These are phyloP conservation scores for Caryopteris hybrid DNA, from an alignment of 305 asterid species.

Conservation along the genomic window DNA sequence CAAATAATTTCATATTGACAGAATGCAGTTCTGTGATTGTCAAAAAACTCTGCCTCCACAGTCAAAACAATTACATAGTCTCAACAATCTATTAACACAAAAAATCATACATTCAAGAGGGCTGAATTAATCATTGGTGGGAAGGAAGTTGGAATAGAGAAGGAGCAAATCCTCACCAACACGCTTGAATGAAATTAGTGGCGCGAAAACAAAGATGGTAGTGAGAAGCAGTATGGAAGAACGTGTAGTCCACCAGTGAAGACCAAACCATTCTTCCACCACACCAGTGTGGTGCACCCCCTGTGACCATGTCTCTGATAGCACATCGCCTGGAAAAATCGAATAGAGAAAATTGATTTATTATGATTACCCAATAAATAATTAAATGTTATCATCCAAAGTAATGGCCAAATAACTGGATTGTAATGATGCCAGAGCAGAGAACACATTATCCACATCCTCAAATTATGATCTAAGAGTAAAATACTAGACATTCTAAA, in stretches of 20 bases:
- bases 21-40: neutral
- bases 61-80: neutral
- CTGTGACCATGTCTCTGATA: conserved; percentile 70
- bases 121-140: neutral
- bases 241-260: conserved; percentile 77
- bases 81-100: neutral
- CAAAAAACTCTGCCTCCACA: neutral
- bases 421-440: conserved; percentile 6
- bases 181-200: conserved; percentile 79
- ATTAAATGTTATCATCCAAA: neutral
- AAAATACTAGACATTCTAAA: neutral
- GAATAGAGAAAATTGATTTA: neutral
- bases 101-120: neutral
- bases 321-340: conserved; percentile 63
- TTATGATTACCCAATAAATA: neutral
- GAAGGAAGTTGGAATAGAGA: neutral
- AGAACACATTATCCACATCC: conserved; percentile 13
- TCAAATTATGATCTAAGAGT: neutral
- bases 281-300: conserved; percentile 84
- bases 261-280: conserved; percentile 89
- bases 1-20: neutral
- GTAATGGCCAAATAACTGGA: neutral
- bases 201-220: conserved; percentile 57
- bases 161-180: conserved; percentile 49
- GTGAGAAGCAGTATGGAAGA: conserved; percentile 58